These are phyloP conservation scores for Tothia fuscella DNA, from an alignment of 2,329 filamentous ascomycete genomes.

Conservation along the genomic window DNA sequence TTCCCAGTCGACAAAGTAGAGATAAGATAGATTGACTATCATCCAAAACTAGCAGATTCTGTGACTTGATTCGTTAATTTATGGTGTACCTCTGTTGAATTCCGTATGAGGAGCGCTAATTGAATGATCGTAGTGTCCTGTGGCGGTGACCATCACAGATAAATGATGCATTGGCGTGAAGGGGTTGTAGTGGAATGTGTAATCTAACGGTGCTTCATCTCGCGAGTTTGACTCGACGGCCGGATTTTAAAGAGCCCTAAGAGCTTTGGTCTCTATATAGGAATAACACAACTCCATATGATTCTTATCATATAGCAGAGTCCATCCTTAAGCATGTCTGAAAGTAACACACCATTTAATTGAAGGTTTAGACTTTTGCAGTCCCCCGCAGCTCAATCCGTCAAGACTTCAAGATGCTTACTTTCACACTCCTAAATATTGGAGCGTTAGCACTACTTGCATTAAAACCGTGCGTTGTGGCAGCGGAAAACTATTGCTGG, in stretches of 20 bases:
- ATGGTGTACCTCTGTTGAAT: not conserved
- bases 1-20: no score
- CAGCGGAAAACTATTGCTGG: constrained; percentile 1
- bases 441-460: not conserved
- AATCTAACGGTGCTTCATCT: no score
- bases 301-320: not conserved
- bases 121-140: not conserved
- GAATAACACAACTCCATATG: not conserved
- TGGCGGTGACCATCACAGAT: not conserved
- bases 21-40: no score
- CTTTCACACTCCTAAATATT: not conserved
- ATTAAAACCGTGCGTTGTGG: not conserved
- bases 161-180: not conserved
- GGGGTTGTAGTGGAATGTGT: no score
- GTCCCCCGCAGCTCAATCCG: no score
- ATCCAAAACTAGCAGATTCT: not conserved
- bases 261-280: not conserved
- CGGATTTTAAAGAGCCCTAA: not conserved
- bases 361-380: not conserved
- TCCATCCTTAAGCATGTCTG: not conserved
- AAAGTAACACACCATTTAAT: not conserved
- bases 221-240: not conserved
- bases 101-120: not conserved
- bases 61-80: not conserved
- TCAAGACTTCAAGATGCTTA: not conserved